Evolutionary conservation across 805 yeast species (phyloP), one percentile per base, ranked within the genome.

Genomic region (Candida verbasci): DNA sequence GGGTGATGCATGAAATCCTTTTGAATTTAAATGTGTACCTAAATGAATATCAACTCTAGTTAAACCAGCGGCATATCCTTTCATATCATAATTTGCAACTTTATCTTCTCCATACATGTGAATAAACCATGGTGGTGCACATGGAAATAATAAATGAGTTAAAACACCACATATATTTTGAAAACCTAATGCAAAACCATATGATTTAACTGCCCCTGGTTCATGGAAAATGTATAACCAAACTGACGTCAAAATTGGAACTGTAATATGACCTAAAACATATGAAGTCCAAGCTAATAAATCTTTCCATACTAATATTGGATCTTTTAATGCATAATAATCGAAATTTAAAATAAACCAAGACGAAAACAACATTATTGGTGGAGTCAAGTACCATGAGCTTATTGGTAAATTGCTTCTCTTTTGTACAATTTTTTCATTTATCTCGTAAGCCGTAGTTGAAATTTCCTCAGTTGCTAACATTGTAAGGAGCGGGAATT

Each of bases 11-110:
- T 79, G 85, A 65, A 80, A 80, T 3, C 86, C 85, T 16, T 74
- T 62, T 44, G 80, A 49, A 21, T 79, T 79, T 14, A 72, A 56
- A 50, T 80, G 1, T 78, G 68, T 46, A 72, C 73, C 45, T 78
- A 46, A 53, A 77, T 82, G 0, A 80, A 51, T 74, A 77, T 17
- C 86, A 12, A 78, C 80, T 34, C 86, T 60, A 3, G 76, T 74
- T 31, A 82, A 60, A 1, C 87, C 88, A 8, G 86, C 89, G 1
- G 86, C 83, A 49, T 74, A 82, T 9, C 86, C 86, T 84, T 85
- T 52, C 71, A 77, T 77, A 23, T 72, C 74, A 53, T 81, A 82
- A 45, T 69, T 65, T 1, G 82, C 82, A 6, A 60, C 39, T 52
- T 66, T 70, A 44, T 76, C 71, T 18, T 70, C 70, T 4, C 86